phyloP scores from a whole-genome alignment of 768 basidiomycete species.

The Kockovaella imperatae region DNA sequence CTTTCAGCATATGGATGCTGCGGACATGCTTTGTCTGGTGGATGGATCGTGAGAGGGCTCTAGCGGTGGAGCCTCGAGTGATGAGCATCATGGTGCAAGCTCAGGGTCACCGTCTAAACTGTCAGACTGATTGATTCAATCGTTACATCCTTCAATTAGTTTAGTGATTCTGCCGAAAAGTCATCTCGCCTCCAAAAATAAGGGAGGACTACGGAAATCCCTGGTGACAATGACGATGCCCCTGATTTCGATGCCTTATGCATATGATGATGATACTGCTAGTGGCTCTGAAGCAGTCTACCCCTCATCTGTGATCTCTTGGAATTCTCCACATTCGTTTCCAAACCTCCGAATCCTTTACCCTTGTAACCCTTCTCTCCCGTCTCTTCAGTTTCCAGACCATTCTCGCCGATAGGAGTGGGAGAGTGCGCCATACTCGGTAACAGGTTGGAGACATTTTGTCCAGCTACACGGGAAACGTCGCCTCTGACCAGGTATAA shows the following conservation, averaged over 20 bases:
- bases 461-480: neutral
- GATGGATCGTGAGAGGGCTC: neutral
- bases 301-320: neutral
- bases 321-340: neutral
- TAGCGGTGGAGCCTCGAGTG: neutral
- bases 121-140: too few species aligned
- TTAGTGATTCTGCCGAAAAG: too few species aligned
- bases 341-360: neutral
- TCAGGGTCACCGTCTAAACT: too few species aligned
- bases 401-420: neutral
- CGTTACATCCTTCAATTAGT: too few species aligned
- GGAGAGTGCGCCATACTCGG: neutral
- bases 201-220: too few species aligned
- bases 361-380: neutral
- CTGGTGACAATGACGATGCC: too few species aligned
- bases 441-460: neutral
- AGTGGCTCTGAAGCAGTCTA: neutral
- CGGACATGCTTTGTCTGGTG: neutral
- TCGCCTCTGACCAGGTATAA: constrained; percentile 36
- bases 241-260: too few species aligned
- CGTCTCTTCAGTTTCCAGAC: neutral
- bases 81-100: too few species aligned
- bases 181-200: too few species aligned
- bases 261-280: too few species aligned
- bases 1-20: constrained; percentile 13